phyloP scores from a whole-genome alignment of 495 filamentous ascomycete genomes.

The Rhypophila decipiens region DNA sequence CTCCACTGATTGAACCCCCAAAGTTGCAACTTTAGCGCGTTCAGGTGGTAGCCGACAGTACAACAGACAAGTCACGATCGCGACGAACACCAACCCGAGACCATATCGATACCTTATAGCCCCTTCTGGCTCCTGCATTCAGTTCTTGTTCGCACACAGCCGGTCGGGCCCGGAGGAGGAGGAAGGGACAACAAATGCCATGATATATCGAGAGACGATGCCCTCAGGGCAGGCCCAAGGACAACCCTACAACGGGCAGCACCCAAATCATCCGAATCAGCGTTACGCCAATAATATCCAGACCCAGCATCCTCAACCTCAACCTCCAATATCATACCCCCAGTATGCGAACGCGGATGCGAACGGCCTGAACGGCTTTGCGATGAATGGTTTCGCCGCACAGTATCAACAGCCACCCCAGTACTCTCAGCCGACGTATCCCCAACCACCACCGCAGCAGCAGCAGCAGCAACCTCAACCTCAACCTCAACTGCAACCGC shows the following conservation, averaged over 20 bases:
- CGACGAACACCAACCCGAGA: too few relatives aligned
- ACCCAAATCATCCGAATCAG: conserved; percentile 14
- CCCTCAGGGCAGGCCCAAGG: conserved; percentile 39
- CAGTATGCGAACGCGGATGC: conserved; percentile 10
- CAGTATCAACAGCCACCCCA: conserved; percentile 23
- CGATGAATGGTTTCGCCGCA: conserved; percentile 15
- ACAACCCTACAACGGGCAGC: conserved; percentile 35
- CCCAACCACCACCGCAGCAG: conserved; percentile 14
- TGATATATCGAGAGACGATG: conserved; percentile 38
- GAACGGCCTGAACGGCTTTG: conserved; percentile 6
- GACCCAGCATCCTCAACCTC: conserved; percentile 17
- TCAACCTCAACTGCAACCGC: conserved; percentile 2
- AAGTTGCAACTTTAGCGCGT: too few relatives aligned
- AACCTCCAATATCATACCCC: conserved; percentile 11
- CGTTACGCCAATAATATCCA: conserved; percentile 10
- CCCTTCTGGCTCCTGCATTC: too few relatives aligned
- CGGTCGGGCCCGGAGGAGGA: too few relatives aligned
- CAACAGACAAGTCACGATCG: too few relatives aligned
- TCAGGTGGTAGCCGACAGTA: too few relatives aligned
- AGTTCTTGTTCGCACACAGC: too few relatives aligned
- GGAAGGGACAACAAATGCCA: conserved; percentile 14
- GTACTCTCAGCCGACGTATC: conserved; percentile 15
- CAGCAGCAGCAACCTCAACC: conserved; percentile 7
- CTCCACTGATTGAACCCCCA: too few relatives aligned
- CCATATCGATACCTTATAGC: too few relatives aligned